These are phyloP conservation scores for Mucor circinelloides DNA, from an alignment of 371 early-diverging fungal species.

Conservation along the genomic window DNA sequence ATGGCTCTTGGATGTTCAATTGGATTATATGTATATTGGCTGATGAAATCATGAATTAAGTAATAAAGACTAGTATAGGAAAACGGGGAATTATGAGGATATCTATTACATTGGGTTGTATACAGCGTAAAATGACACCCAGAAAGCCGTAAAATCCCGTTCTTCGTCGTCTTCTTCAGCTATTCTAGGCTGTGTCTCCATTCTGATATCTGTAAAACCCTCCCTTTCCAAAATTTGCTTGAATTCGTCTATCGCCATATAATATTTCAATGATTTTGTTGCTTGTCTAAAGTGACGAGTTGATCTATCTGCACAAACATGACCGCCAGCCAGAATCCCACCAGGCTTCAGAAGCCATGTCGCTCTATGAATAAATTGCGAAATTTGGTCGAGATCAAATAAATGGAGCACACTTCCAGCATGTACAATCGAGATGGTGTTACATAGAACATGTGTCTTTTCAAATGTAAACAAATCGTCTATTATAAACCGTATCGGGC, in stretches of 20 bases:
- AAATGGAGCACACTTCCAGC: constrained; percentile 47
- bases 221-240: constrained; percentile 12
- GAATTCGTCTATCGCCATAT: constrained; percentile 27
- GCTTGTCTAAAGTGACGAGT: constrained; percentile 15
- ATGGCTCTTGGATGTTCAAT: too few relatives aligned
- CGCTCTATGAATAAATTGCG: constrained; percentile 20
- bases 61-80: background rate
- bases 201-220: constrained; percentile 29
- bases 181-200: constrained; percentile 18
- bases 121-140: constrained; percentile 27
- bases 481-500: constrained; percentile 30
- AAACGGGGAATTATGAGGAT: background rate
- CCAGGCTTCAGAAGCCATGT: constrained; percentile 24
- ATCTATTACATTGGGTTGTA: constrained; percentile 4
- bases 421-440: constrained; percentile 24
- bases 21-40: too few relatives aligned
- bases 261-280: constrained; percentile 26
- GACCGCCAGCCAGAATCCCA: constrained; percentile 40
- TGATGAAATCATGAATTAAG: background rate
- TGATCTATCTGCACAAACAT: constrained; percentile 31
- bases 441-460: constrained; percentile 6
- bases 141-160: constrained; percentile 14
- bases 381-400: constrained; percentile 22
- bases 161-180: constrained; percentile 7
- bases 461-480: constrained; percentile 28